Evolutionary conservation across 768 basidiomycete genomes (phyloP).

Genomic region (Panaeolus papilionaceus): DNA sequence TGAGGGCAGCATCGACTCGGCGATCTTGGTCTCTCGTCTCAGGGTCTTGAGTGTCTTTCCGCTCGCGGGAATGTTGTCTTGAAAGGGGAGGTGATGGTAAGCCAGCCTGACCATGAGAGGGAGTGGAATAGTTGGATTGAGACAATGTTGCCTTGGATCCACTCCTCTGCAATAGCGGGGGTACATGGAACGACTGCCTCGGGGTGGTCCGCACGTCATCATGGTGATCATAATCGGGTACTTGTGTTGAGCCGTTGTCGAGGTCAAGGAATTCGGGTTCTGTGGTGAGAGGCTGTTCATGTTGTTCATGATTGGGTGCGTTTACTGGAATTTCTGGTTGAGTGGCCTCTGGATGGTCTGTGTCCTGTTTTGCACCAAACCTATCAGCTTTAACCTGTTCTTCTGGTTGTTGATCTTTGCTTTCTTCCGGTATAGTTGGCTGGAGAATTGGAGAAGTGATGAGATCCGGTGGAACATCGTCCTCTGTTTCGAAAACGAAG

Average conservation of each 20-base stretch:
- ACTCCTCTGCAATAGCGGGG: conserved; percentile 34
- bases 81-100: conserved; percentile 41
- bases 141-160: conserved; percentile 40
- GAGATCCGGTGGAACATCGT: conserved; percentile 90
- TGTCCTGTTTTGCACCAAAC: conserved; percentile 46
- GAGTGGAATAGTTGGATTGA: conserved; percentile 28
- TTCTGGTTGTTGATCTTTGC: conserved; percentile 30
- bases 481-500: conserved; percentile 97
- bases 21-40: conserved; percentile 44
- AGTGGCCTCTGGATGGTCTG: conserved; percentile 18
- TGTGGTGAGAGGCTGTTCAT: conserved; percentile 30
- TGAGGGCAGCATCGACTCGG: conserved; percentile 58
- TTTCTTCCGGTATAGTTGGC: conserved; percentile 57
- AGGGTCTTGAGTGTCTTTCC: conserved; percentile 32
- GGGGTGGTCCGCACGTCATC: conserved; percentile 38
- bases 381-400: conserved; percentile 39
- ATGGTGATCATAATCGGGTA: conserved; percentile 27
- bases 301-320: conserved; percentile 20
- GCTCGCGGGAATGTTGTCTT: conserved; percentile 28
- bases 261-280: conserved; percentile 91
- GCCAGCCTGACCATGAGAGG: neutral
- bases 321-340: conserved; percentile 18
- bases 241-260: conserved; percentile 51
- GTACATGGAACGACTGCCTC: conserved; percentile 35
- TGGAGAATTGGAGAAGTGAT: conserved; percentile 91